Conservation (phyloP, 1,284 basidiomycete species). For the Termitomyces sp. region DNA sequence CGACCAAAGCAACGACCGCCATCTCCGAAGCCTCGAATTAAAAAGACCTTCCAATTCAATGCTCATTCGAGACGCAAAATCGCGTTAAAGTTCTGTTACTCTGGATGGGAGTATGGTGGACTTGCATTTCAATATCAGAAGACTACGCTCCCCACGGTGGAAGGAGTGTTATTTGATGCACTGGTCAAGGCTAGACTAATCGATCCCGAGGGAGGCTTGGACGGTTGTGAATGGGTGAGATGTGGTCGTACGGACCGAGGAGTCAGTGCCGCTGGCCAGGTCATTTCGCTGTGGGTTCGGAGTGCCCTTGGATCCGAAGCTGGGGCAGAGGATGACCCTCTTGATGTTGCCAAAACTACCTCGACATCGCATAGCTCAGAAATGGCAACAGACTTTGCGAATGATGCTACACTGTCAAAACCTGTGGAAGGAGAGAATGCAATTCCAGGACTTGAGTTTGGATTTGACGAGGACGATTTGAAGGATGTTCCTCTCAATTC, state of each 20-base stretch:
- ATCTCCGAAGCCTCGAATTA: conserved; percentile 15
- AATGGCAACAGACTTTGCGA: not conserved
- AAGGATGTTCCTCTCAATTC: conserved; percentile 23
- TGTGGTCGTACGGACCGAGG: conserved; percentile 96
- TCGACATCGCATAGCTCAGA: not conserved
- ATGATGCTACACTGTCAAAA: not conserved
- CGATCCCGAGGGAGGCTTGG: conserved; percentile 68
- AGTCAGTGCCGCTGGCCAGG: conserved; percentile 93
- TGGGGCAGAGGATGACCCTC: conserved; percentile 1
- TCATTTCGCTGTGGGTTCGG: conserved; percentile 87
- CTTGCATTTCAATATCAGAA: conserved; percentile 74
- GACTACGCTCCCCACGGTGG: conserved; percentile 83
- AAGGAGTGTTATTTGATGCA: conserved; percentile 82
- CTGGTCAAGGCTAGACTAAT: conserved; percentile 73
- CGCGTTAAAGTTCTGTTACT: conserved; percentile 88
- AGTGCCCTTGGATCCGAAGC: conserved; percentile 43
- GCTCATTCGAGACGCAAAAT: conserved; percentile 79
- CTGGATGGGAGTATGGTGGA: conserved; percentile 90
- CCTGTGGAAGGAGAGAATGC: conserved; percentile 11
- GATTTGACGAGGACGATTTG: conserved; percentile 18
- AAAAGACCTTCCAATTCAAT: conserved; percentile 55
- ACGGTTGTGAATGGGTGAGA: conserved; percentile 85
- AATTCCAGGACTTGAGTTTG: conserved; percentile 27
- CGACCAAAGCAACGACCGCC: conserved; percentile 13
- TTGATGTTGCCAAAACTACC: not conserved